phyloP scores from a whole-genome alignment of 192 early-diverging fungal genomes.

The Thoreauomyces humboldtii region DNA sequence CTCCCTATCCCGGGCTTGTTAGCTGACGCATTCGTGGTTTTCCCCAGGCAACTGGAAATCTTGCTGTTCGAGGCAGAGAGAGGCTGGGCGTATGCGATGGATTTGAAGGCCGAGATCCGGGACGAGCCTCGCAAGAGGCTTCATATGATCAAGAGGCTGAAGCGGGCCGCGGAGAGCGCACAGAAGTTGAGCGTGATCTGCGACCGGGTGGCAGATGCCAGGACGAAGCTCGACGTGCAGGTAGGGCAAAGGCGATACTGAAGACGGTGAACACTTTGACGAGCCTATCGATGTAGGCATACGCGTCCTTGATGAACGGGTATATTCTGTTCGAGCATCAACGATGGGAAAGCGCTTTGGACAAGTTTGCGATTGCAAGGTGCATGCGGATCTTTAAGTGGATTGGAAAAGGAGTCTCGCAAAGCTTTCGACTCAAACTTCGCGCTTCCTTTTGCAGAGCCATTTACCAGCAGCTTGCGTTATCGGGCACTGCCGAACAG shows the following conservation, averaged over 20 bases:
- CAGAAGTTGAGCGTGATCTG: slow-evolving; percentile 35
- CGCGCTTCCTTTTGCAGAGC: slow-evolving; percentile 35
- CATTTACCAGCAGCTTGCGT: slow-evolving; percentile 65
- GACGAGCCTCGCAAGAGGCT: slow-evolving; percentile 65
- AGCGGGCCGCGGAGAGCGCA: slow-evolving; percentile 57
- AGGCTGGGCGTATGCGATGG: slow-evolving; percentile 75
- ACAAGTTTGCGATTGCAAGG: slow-evolving; percentile 62
- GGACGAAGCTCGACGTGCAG: slow-evolving; percentile 57
- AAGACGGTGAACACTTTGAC: too few relatives aligned
- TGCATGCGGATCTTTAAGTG: too few relatives aligned
- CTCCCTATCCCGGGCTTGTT: too few relatives aligned
- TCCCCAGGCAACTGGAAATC: slow-evolving; percentile 56
- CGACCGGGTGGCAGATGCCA: slow-evolving; percentile 41
- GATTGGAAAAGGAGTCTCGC: background rate
- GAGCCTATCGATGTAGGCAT: slow-evolving; percentile 46
- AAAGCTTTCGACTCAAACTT: background rate
- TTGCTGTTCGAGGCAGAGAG: slow-evolving; percentile 72
- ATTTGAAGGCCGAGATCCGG: slow-evolving; percentile 60
- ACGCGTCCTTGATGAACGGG: slow-evolving; percentile 64
- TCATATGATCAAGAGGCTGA: slow-evolving; percentile 63
- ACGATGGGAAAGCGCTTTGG: slow-evolving; percentile 63
- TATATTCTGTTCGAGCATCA: slow-evolving; percentile 67
- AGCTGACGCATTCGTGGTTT: background rate
- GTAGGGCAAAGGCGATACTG: slow-evolving; percentile 18
- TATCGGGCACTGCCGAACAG: slow-evolving; percentile 48